A percentile compares a stretch with the other conserved stretches of the same genome.
Conservation (phyloP, 75 land plant species). For the Sequoia sempervirens region DNA sequence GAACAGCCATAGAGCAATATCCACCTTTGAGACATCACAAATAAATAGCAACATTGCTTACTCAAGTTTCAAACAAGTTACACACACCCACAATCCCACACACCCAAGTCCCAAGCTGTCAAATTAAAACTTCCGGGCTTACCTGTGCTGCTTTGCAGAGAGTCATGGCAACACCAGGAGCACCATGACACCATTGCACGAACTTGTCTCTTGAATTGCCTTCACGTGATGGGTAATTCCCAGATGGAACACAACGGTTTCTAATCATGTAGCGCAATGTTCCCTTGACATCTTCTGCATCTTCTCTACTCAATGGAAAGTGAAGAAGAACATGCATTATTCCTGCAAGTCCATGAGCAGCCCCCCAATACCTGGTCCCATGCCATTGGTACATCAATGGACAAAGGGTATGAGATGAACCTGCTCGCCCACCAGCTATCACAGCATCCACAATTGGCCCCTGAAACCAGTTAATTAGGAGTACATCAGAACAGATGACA, state of each 20-base stretch:
- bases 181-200: conserved; percentile 87
- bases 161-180: conserved; percentile 55
- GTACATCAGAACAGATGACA: neutral
- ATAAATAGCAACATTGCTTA: neutral
- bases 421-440: conserved; percentile 68
- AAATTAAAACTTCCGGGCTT: neutral
- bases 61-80: neutral
- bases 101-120: neutral
- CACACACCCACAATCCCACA: neutral
- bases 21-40: neutral
- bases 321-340: conserved; percentile 72
- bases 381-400: conserved; percentile 89
- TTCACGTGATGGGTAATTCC: conserved; percentile 65
- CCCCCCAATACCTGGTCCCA: conserved; percentile 76
- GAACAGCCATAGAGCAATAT: neutral
- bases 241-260: conserved; percentile 45
- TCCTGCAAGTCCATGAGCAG: conserved; percentile 87
- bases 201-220: conserved; percentile 53
- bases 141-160: conserved; percentile 75
- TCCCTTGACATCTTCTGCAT: conserved; percentile 56
- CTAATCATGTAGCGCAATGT: conserved; percentile 70
- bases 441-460: conserved; percentile 67
- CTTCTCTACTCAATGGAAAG: conserved; percentile 43
- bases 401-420: conserved; percentile 46
- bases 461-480: conserved; percentile 14